Evolutionary conservation across 192 early-diverging fungal species (phyloP), one percentile per base, ranked within the genome.

Genomic region (Linnemannia exigua): DNA sequence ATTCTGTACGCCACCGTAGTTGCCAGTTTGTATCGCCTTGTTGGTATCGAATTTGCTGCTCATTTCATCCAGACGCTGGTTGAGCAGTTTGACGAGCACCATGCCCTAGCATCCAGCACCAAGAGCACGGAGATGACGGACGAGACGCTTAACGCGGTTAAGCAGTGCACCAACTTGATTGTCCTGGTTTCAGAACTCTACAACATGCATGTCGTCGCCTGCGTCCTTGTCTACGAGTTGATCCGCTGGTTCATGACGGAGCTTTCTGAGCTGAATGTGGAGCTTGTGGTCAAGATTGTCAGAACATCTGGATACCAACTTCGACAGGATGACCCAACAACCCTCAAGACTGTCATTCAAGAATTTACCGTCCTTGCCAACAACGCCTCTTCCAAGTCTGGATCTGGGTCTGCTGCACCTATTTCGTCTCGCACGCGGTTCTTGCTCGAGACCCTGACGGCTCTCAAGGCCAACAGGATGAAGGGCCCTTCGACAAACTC

Each of bases 381-480:
- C 73, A 79, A 86, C 17, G 67, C 87, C 72, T 86, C 88, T 31
- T 84, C 76, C 66, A 86, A 90, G 36, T 71, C 79, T n/a, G 88
- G 87, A 28, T 71, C 77, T 20, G 88, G 87, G n/a, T 71, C 75
- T 25, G 70, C 76, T 19, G 77, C 58, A 8, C 76, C 80, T n/a
- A 76, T 84, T 63, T 90, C 88, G 22, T 93, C 87, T 69, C 93
- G 98, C 63, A 91, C 93, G 69, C 95, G 95, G 84, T 99, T 98
- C 84, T 96, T 99, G 97, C 87, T 99, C 46, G 98, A 99, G 86
- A 97, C 94, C n/a, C 89, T 99, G 51, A 93, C 93, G 50, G 95
- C 96, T 72, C 87, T 99, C 33, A 98, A 98, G 82, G 97, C 98
- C 83, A 99, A 99, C 91, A 95, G 95, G 76, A 90, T 95, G 86